Evolutionary conservation across 257 asterid genomes (phyloP), one percentile per base, ranked within the genome.

Genomic region (Gentiana macrophylla): DNA sequence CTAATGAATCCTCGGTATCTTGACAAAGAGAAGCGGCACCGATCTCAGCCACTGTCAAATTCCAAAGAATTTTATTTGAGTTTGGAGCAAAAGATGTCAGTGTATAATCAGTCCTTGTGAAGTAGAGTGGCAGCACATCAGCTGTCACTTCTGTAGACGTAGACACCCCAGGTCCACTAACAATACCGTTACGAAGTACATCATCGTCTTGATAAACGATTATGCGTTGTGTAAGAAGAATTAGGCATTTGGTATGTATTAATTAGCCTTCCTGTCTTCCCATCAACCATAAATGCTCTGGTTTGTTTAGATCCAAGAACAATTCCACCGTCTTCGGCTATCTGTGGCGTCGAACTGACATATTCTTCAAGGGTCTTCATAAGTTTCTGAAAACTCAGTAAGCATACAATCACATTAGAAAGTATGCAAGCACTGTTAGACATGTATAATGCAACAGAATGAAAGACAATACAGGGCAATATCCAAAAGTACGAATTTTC

Each of bases 261-360:
- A 63, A 87, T 84, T 61, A 83, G 66, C 64, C 74, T 80, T 61
- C 98, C 96, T 63, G 94, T 79, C 74, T 71, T 91, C 47, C 75
- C 84, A 79, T 87, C 94, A 66, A 91, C 83, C 48, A 77, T 71
- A 72, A 81, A 91, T 15, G 75, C 96, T 32, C 81, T 74, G 34
- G 92, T 82, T 66, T 67, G 78, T 67, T 83, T 91, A 69, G 84
- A 81, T 59, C 98, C 98, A 13, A 86, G 89, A 54, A 87, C 94
- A 52, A 91, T 72, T 63, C 94, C 94, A 37, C 98, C 98, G 67
- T 87, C 88, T 72, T 91, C 98, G 37, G 86, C 77, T 72, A 91
- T 84, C 72, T 87, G 98, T 63, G 98, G 98, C 38, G 98, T 87
- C 59, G 95, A 84, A 70, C 83, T 79, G 62, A 91, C 72, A 58